These are phyloP conservation scores for Plicaturopsis crispa DNA, from an alignment of 768 basidiomycete genomes.

Conservation along the genomic window DNA sequence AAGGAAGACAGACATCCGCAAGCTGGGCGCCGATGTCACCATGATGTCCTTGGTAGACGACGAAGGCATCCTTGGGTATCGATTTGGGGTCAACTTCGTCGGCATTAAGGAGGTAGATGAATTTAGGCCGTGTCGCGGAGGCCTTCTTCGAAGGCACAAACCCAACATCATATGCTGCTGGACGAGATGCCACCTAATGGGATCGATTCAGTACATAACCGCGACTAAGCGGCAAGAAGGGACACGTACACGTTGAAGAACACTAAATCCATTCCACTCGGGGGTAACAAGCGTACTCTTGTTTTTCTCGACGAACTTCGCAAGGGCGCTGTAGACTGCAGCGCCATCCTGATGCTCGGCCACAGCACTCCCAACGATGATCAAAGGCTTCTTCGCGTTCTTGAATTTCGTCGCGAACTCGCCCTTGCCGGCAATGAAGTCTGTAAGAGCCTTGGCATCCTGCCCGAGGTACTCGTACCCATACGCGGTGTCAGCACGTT, in stretches of 20 bases:
- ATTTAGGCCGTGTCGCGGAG: slow-evolving; percentile 75
- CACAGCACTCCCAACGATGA: slow-evolving; percentile 87
- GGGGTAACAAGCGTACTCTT: slow-evolving; percentile 69
- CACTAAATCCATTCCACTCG: slow-evolving; percentile 93
- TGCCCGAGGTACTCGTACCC: slow-evolving; percentile 88
- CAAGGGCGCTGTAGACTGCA: slow-evolving; percentile 67
- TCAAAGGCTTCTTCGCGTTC: slow-evolving; percentile 82
- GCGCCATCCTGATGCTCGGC: slow-evolving; percentile 80
- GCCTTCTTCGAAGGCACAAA: slow-evolving; percentile 84
- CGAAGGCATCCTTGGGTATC: slow-evolving; percentile 89
- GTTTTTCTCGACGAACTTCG: slow-evolving; percentile 76
- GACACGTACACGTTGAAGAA: slow-evolving; percentile 78
- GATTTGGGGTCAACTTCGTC: slow-evolving; percentile 86
- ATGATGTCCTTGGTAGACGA: slow-evolving; percentile 98
- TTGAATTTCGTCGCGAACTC: slow-evolving; percentile 83
- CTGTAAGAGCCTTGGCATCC: slow-evolving; percentile 64
- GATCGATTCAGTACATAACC: slow-evolving; percentile 1
- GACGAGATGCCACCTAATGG: slow-evolving; percentile 75
- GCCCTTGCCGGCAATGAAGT: slow-evolving; percentile 73
- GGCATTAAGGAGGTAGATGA: slow-evolving; percentile 93
- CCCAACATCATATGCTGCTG: slow-evolving; percentile 92
- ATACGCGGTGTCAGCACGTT: slow-evolving; percentile 86
- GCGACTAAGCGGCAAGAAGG: slow-evolving; percentile 1
- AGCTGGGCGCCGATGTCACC: slow-evolving; percentile 95
- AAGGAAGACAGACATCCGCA: slow-evolving; percentile 95